A percentile compares a stretch with the other conserved stretches of the same genome.
Conservation (phyloP, 2,329 filamentous ascomycete species). For the Exophiala lecanii-corni region DNA sequence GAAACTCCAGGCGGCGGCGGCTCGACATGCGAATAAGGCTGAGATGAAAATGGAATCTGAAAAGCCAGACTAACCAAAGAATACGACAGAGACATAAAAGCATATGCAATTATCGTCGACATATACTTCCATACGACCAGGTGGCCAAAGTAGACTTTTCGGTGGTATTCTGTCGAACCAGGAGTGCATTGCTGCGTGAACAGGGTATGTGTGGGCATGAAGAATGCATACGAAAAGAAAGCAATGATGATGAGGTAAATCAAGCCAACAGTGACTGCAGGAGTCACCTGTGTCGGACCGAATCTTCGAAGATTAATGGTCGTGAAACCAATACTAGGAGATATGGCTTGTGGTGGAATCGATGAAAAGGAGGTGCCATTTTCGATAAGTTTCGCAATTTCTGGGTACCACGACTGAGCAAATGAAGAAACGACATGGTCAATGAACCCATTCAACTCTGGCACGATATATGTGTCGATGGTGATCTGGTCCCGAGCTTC, state of each 20-base stretch:
- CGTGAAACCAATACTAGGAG: conserved; percentile 53
- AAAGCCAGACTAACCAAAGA: conserved; percentile 61
- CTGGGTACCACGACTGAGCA: conserved; percentile 38
- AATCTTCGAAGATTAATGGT: conserved; percentile 58
- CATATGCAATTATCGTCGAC: conserved; percentile 53
- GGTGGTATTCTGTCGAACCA: conserved; percentile 53
- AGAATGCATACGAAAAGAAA: conserved; percentile 63
- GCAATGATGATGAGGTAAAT: conserved; percentile 65
- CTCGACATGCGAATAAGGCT: conserved; percentile 38
- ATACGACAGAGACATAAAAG: conserved; percentile 60
- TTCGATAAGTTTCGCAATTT: conserved; percentile 30
- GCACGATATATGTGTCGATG: conserved; percentile 50
- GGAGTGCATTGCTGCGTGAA: conserved; percentile 39
- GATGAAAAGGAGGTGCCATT: conserved; percentile 35
- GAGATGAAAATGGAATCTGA: conserved; percentile 55
- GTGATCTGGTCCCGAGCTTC: conserved; percentile 55
- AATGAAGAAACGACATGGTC: conserved; percentile 46
- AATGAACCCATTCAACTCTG: conserved; percentile 47
- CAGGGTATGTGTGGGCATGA: conserved; percentile 58
- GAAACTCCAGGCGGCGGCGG: conserved; percentile 32
- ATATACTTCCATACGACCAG: conserved; percentile 6
- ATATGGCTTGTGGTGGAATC: conserved; percentile 50
- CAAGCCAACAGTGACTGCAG: conserved; percentile 57
- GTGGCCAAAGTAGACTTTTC: conserved; percentile 49
- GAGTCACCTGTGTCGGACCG: conserved; percentile 49